Evolutionary conservation across 129 eudicot genomes (phyloP).

Genomic region (Solidago caesia): DNA sequence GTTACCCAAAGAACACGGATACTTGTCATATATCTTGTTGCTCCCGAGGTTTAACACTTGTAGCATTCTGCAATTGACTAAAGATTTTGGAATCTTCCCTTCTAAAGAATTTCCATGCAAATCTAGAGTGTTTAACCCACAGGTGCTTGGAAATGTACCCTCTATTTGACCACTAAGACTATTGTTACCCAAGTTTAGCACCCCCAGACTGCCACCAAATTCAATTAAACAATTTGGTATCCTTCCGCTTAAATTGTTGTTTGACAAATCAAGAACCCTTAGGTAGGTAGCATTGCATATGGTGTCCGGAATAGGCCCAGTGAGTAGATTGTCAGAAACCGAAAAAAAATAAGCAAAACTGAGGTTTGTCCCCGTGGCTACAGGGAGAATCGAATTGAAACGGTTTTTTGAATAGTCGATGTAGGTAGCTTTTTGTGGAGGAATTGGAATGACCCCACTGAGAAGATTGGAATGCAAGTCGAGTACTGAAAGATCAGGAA

Average conservation of each 20-base stretch:
- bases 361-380: slow-evolving; percentile 26
- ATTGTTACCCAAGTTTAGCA: slow-evolving; percentile 50
- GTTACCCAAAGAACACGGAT: slow-evolving; percentile 53
- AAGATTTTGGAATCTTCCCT: slow-evolving; percentile 50
- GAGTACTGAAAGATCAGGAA: slow-evolving; percentile 29
- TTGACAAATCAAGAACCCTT: slow-evolving; percentile 56
- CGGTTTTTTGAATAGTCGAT: slow-evolving; percentile 57
- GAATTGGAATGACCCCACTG: slow-evolving; percentile 45
- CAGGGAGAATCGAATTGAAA: slow-evolving; percentile 31
- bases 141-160: slow-evolving; percentile 34
- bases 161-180: slow-evolving; percentile 34
- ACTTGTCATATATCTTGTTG: slow-evolving; percentile 42
- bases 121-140: slow-evolving; percentile 55
- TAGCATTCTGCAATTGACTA: slow-evolving; percentile 39
- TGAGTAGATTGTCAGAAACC: slow-evolving; percentile 46
- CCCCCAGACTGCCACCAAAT: slow-evolving; percentile 25
- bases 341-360: slow-evolving; percentile 36
- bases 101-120: slow-evolving; percentile 37
- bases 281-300: slow-evolving; percentile 46
- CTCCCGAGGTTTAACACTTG: slow-evolving; percentile 61
- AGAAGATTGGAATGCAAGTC: slow-evolving; percentile 66
- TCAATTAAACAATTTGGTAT: slow-evolving; percentile 53
- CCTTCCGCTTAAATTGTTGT: slow-evolving; percentile 35
- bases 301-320: slow-evolving; percentile 47
- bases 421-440: slow-evolving; percentile 35